phyloP scores from a whole-genome alignment of 2,329 filamentous ascomycete genomes.

The Albifimbria verrucaria region DNA sequence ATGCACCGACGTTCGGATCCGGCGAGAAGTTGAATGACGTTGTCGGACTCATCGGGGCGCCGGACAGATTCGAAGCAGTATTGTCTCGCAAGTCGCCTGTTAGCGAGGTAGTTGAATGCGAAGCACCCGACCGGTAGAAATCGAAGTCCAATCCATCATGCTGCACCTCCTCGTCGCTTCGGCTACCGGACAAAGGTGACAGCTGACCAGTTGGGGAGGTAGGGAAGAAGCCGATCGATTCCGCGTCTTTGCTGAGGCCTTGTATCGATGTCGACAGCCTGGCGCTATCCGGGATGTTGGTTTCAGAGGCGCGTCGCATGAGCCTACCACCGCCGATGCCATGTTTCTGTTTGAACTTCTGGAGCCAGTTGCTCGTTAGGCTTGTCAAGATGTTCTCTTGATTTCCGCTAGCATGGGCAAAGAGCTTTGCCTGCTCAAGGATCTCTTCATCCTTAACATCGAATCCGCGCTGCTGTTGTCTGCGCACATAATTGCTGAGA shows the following conservation, averaged over 20 bases:
- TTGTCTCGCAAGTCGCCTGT: slow-evolving; percentile 26
- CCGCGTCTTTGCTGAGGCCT: slow-evolving; percentile 13
- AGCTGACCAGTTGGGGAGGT: slow-evolving; percentile 64
- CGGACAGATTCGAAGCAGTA: slow-evolving; percentile 62
- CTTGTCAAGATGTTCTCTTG: slow-evolving; percentile 69
- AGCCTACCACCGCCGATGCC: slow-evolving; percentile 48
- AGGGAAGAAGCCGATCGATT: slow-evolving; percentile 62
- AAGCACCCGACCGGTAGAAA: slow-evolving; percentile 30
- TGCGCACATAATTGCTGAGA: slow-evolving; percentile 81
- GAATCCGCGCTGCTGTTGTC: slow-evolving; percentile 72
- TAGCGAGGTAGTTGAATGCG: slow-evolving; percentile 30
- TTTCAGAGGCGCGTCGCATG: slow-evolving; percentile 57
- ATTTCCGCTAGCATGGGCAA: slow-evolving; percentile 66
- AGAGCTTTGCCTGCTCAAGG: slow-evolving; percentile 77
- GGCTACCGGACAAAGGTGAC: slow-evolving; percentile 67
- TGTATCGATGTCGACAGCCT: slow-evolving; percentile 49
- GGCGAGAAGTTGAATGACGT: slow-evolving; percentile 74
- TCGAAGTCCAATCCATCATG: slow-evolving; percentile 26
- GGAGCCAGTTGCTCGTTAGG: slow-evolving; percentile 76
- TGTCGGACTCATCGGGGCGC: slow-evolving; percentile 68
- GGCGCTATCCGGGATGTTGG: slow-evolving; percentile 68
- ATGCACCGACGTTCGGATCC: slow-evolving; percentile 66
- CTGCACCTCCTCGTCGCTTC: slow-evolving; percentile 68
- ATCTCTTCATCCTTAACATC: slow-evolving; percentile 77
- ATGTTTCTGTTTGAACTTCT: slow-evolving; percentile 94